Base-by-base conservation (phyloP, 495 filamentous ascomycete species). In the Talaromyces adpressus region DNA sequence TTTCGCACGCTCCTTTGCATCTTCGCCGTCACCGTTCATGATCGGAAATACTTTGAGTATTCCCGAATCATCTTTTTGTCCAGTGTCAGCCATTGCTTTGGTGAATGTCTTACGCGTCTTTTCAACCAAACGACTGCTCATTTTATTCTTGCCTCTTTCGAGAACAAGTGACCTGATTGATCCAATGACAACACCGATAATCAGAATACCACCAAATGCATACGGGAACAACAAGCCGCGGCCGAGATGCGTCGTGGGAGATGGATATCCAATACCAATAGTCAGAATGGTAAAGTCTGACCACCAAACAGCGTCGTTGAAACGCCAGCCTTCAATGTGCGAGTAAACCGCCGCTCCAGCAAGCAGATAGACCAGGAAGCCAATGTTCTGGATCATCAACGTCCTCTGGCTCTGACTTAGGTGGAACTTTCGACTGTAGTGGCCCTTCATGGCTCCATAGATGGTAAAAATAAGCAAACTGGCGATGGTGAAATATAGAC, bases 341-440 rank as follows among this genome's bases (percentile, higher is more conserved):
- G 82, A 81, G 69, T 88, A 97, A 1, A 94, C 76, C 16, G 87
- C 74, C 1, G 91, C 85, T 6, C 92, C 91, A 12, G 89, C 67
- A 3, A 92, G 82, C 9, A 96, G 79, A 67, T 94, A 95, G 7
- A 87, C 74, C 53, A 90, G 78, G 70, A 95, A 89, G 27, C 82
- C 74, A 68, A 94, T 93, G 1, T 91, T 96, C 67, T 96, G 92
- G 29, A 96, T 74, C 90, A 96, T 96, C 34, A 97, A 73, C 0
- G 91, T 94, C 25, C 92, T 81, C 72, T 95, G 91, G 63, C 84
- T 85, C 49, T 80, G 79, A 3, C 87, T 92, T 29, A 92, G 79
- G 47, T 85, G 82, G 71, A 91, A 93, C 58, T 91, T 84, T 51
- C 82, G 87, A 5, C 73, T 75, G 63, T 91, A 92, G 63, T 89